Base-by-base conservation (phyloP, 768 basidiomycete genomes). In the Trametopsis cervina region DNA sequence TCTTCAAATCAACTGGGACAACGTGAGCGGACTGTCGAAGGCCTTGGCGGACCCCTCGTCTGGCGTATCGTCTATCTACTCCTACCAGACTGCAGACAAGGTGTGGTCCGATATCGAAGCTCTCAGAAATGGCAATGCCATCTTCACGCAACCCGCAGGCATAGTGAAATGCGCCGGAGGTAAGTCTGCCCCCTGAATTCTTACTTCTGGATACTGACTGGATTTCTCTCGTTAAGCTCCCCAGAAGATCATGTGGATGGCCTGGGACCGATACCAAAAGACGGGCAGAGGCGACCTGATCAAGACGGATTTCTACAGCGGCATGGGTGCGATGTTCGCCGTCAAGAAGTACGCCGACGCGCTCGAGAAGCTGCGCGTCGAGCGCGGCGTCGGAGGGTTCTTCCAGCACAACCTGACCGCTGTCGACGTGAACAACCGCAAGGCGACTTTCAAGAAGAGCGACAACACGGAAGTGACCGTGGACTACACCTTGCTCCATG, bases 181-280 rank as follows among this genome's bases (percentile, higher is more conserved):
- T 87, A 58, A 55, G 63, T 49, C 20, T 45, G n/a, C n/a, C n/a
- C n/a, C n/a, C n/a, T n/a, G n/a, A n/a, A n/a, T n/a, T n/a, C n/a
- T n/a, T n/a, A n/a, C n/a, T n/a, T n/a, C n/a, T n/a, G n/a, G n/a
- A n/a, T 45, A 12, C n/a, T 22, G 22, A 33, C 40, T 25, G 4
- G 23, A 20, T 40, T 29, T 40, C n/a, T n/a, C n/a, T n/a, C n/a
- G n/a, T n/a, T n/a, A 54, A 88, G 86, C 84, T 13, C 86, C 88
- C 17, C 88, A 91, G 61, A 92, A 94, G 67, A 87, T 93, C 46
- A 92, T 95, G 88, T 95, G 91, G 90, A 90, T 92, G 87, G 87
- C 89, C 40, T 91, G 89, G 88, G 89, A 93, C 61, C 71, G 81
- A 41, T 90, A 76, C 63, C 73, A 75, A 48, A 72, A 65, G 60